phyloP scores from a whole-genome alignment of 176 grass and related monocot genomes.

The Avena insularis region DNA sequence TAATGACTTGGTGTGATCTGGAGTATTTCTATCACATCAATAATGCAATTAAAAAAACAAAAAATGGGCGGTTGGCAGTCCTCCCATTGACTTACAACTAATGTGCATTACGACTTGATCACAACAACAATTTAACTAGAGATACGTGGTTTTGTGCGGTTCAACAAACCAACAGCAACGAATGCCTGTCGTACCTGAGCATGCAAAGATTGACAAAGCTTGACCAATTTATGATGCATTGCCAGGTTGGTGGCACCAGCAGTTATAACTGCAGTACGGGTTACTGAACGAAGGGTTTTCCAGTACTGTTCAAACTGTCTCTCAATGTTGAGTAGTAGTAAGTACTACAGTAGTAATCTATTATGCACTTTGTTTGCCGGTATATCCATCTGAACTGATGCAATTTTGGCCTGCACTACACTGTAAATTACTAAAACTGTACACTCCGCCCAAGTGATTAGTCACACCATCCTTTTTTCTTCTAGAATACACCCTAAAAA shows the following conservation, averaged over 20 bases:
- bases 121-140: not conserved
- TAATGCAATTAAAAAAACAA: slow-evolving; percentile 1
- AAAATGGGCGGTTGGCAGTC: not conserved
- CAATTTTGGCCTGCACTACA: not conserved
- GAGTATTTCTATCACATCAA: not conserved
- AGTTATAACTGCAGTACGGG: not conserved
- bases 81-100: not conserved
- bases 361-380: not conserved
- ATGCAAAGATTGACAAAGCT: slow-evolving; percentile 4
- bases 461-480: not conserved
- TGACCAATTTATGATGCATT: slow-evolving; percentile 13
- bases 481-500: no score
- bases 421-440: not conserved
- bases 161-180: not conserved
- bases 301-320: not conserved
- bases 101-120: not conserved
- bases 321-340: not conserved
- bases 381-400: not conserved
- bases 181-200: not conserved
- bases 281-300: not conserved
- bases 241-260: not conserved
- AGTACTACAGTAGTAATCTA: not conserved
- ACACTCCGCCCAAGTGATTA: not conserved
- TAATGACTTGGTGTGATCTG: not conserved
- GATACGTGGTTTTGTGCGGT: not conserved